Base-by-base conservation (phyloP, 2,329 filamentous ascomycete genomes). In the Aspergillus quadrilineatus region DNA sequence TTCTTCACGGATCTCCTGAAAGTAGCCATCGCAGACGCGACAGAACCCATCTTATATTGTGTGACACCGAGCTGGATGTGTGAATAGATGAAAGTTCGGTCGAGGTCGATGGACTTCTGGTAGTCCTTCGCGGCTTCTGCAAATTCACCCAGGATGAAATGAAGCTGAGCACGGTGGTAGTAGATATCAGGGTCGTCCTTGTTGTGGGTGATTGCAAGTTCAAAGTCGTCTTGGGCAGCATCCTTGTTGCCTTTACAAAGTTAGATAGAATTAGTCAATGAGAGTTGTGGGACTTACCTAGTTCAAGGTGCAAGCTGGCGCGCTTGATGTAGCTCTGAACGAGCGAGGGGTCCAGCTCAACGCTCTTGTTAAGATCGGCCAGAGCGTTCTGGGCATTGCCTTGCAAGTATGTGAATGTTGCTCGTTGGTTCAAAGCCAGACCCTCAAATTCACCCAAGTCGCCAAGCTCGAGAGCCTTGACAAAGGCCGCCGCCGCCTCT, bases 51-150 rank as follows among this genome's bases (percentile, higher is more conserved):
- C 87, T 99, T 99, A 82, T 99, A 99, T 78, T 99, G 94, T 49
- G 94, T 99, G 51, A 99, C 94, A 74, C 94, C 94, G 43, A 99
- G 89, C 77, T 99, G 94, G 69, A 99, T 99, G 79, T 99, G 94
- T 6, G 93, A 97, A 84, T 96, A 99, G 79, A 99, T 99, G 77
- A 99, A 99, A 65, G 90, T 87, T 66, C 86, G 85, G 80, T 99
- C 94, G 30, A 99, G 84, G 68, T 99, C 94, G 69, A 99, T 99
- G 2, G 94, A 97, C 79, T 96, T 97, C 75, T 99, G 94, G 80
- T 99, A 99, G 79, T 99, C 94, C 80, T 95, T 96, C 58, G 94
- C 92, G 4, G 94, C 94, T 65, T 95, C 90, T 55, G 88, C 86
- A 66, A 96, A 96, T 73, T 97, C 93, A 55, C 88, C 87, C 67